Evolutionary conservation across 2,329 filamentous ascomycete genomes (phyloP).

Genomic region (Dactylellina sp.): DNA sequence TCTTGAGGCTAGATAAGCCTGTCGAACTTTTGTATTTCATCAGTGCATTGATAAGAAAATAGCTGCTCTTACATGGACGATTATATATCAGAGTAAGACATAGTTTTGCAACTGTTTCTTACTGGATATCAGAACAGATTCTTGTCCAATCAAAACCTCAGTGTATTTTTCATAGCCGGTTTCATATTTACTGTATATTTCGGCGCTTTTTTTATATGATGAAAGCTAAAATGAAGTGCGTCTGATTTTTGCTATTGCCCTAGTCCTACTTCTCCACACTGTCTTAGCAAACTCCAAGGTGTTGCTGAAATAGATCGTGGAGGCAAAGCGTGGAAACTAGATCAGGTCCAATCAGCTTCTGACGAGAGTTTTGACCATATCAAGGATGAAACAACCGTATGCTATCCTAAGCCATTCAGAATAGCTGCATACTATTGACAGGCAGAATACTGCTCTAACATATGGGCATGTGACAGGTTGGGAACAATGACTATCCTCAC

Average conservation of each 20-base stretch:
- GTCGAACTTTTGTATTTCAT: slow-evolving; percentile 1
- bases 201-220: no score
- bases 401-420: not conserved
- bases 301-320: slow-evolving; percentile 54
- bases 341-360: slow-evolving; percentile 56
- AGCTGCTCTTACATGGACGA: not conserved
- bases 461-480: slow-evolving; percentile 43
- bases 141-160: no score
- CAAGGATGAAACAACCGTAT: slow-evolving; percentile 56
- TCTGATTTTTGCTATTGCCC: slow-evolving; percentile 38
- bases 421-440: no score
- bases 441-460: slow-evolving; percentile 5
- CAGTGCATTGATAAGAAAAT: slow-evolving; percentile 15
- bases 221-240: no score
- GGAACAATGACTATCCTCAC: slow-evolving; percentile 65
- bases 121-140: no score
- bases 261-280: slow-evolving; percentile 28
- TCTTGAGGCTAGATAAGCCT: not conserved
- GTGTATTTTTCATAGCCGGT: no score
- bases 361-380: slow-evolving; percentile 57
- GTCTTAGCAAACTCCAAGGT: slow-evolving; percentile 46
- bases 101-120: no score
- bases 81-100: slow-evolving; percentile 14
- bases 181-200: no score
- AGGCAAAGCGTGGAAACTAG: slow-evolving; percentile 38